Evolutionary conservation across 768 basidiomycete genomes (phyloP), one percentile per base, ranked within the genome.

Genomic region (Boletus edulis): DNA sequence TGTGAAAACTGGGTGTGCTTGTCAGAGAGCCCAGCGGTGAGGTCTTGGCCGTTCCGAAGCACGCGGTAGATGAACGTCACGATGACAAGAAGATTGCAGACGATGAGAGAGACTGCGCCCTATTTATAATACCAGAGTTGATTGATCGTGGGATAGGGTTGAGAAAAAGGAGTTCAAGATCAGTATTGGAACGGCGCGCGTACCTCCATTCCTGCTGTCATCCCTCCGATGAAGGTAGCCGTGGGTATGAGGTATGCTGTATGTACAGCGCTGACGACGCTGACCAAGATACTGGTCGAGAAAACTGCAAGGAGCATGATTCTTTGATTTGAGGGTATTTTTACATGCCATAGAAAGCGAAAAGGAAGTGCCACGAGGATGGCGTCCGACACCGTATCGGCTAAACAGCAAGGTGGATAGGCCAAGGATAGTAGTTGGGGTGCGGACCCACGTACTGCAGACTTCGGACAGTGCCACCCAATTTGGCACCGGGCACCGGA

Each of bases 391-490:
- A 80, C 6, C 9, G 75, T 62, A 55, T 82, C 80, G 47, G 81
- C 81, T 83, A 52, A 22, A 44, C 1, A 11, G 29, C 20, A 34
- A 3, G 14, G 24, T 52, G 27, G 55, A 37, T 24, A 40, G 38
- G 18, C 4, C 12, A 10, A 10, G 17, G 3, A 29, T 3, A 2
- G 10, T 11, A 1, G 29, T 39, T n/a, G 17, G 4, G 15, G 11
- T 1, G 3, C 7, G 32, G 10, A 38, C 11, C 27, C 6, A 74
- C 81, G 57, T 55, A 83, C 83, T 77, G 54, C 74, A 72, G 48
- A 84, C 67, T 62, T 84, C 81, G n/a, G 73, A 73, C 9, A 83
- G 64, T 0, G 77, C 83, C 15, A 85, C 75, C 60, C 79, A 73
- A 31, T 70, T 67, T 24, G 72, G 72, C 17, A 82, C 71, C 18